phyloP scores from a whole-genome alignment of 768 basidiomycete genomes.

The Inosperma sp. region DNA sequence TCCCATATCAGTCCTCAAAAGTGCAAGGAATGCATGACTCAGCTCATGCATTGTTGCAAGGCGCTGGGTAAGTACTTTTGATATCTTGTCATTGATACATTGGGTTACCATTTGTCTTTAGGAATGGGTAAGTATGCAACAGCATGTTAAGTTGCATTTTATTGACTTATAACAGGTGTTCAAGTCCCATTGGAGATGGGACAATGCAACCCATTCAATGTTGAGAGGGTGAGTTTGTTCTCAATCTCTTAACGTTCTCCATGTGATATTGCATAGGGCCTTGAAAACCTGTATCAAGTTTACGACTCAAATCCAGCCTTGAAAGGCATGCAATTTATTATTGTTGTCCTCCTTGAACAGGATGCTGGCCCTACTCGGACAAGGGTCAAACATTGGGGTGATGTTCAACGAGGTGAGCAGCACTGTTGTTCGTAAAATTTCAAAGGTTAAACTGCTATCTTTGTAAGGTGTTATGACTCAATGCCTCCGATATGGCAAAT shows the following conservation, averaged over 20 bases:
- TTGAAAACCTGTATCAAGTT: too few relatives aligned
- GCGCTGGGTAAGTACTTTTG: conserved; percentile 13
- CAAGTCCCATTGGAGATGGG: background rate
- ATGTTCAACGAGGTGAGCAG: conserved; percentile 30
- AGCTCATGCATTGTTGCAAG: conserved; percentile 11
- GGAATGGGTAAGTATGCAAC: conserved; percentile 16
- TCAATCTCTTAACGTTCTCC: too few relatives aligned
- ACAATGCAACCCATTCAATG: background rate
- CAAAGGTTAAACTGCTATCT: conserved; percentile 7
- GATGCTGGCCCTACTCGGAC: conserved; percentile 43
- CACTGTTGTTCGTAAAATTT: background rate
- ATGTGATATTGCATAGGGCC: too few relatives aligned
- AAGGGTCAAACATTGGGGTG: conserved; percentile 54
- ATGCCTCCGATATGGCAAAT: conserved; percentile 38
- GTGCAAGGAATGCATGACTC: background rate
- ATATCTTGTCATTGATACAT: background rate
- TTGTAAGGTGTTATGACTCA: conserved; percentile 40
- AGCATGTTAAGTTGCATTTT: background rate
- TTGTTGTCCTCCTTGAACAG: conserved; percentile 51
- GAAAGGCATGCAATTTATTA: conserved; percentile 21
- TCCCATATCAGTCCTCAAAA: background rate
- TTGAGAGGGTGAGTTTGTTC: background rate
- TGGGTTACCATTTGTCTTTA: conserved; percentile 2
- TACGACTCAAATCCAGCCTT: conserved; percentile 8
- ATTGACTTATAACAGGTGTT: background rate